phyloP scores from a whole-genome alignment of 257 asterid genomes.

The Handroanthus guayacan region DNA sequence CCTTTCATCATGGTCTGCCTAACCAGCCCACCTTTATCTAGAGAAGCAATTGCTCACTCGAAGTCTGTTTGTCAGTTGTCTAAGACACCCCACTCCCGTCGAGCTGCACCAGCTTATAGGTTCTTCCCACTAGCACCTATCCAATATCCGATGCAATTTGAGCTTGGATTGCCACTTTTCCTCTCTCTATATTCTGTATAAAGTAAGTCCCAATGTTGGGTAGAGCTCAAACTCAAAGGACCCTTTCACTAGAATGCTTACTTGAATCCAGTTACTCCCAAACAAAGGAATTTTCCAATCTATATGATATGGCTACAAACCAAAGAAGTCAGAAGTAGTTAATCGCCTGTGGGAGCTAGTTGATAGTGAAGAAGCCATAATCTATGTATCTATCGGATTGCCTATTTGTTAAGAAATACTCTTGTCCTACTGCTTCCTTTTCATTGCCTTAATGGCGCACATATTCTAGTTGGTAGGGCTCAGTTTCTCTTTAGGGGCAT shows the following conservation, averaged over 20 bases:
- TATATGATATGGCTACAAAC: neutral
- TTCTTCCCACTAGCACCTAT: neutral
- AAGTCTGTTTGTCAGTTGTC: neutral
- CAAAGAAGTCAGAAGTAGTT: neutral
- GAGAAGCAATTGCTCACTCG: neutral
- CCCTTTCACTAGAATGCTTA: too few relatives aligned
- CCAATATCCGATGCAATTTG: too few relatives aligned
- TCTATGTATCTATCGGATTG: slow-evolving; percentile 8
- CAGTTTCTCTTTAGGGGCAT: slow-evolving; percentile 1
- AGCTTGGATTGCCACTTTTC: too few relatives aligned
- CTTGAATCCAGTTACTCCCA: too few relatives aligned
- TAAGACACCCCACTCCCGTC: too few relatives aligned
- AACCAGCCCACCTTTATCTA: slow-evolving; percentile 1
- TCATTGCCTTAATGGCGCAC: neutral
- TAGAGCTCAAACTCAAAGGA: too few relatives aligned
- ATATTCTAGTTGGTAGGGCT: neutral
- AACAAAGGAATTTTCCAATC: too few relatives aligned
- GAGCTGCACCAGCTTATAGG: neutral
- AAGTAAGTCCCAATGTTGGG: too few relatives aligned
- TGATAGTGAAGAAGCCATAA: neutral
- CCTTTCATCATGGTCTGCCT: neutral
- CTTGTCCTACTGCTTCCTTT: slow-evolving; percentile 1
- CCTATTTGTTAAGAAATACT: slow-evolving; percentile 3
- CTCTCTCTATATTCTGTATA: too few relatives aligned
- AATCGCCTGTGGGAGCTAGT: neutral